Evolutionary conservation across 2,329 filamentous ascomycete genomes (phyloP).

Genomic region (Penicillium sclerotiorum): DNA sequence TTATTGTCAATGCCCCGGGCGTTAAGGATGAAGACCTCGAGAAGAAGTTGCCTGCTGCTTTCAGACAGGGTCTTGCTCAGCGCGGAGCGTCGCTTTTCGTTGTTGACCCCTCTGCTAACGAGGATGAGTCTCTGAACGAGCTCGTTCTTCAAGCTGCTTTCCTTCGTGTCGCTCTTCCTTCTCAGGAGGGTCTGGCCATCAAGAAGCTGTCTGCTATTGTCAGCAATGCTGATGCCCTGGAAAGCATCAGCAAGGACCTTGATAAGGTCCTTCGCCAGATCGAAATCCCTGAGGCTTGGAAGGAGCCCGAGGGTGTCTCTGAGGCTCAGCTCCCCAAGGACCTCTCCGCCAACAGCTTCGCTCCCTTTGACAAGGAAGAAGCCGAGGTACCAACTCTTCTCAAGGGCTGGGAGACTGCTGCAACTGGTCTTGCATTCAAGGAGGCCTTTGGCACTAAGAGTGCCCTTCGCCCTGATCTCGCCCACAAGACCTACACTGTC

Average conservation of each 20-base stretch:
- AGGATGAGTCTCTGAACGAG: slow-evolving; percentile 67
- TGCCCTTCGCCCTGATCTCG: slow-evolving; percentile 79
- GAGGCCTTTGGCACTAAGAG: slow-evolving; percentile 81
- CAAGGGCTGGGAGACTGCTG: slow-evolving; percentile 77
- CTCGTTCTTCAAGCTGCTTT: slow-evolving; percentile 80
- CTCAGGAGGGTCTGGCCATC: slow-evolving; percentile 63
- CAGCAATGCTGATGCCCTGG: slow-evolving; percentile 62
- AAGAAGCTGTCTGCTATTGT: slow-evolving; percentile 67
- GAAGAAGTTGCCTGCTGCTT: slow-evolving; percentile 72
- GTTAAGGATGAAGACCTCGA: slow-evolving; percentile 88
- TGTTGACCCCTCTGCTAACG: slow-evolving; percentile 70
- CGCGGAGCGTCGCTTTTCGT: slow-evolving; percentile 73
- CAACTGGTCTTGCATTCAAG: slow-evolving; percentile 89
- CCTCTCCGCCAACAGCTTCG: slow-evolving; percentile 79
- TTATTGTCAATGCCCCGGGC: slow-evolving; percentile 75
- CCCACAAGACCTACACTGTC: slow-evolving; percentile 82
- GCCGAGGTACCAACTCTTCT: slow-evolving; percentile 67
- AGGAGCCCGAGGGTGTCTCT: slow-evolving; percentile 60
- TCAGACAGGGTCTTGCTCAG: slow-evolving; percentile 71
- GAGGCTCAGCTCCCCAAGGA: slow-evolving; percentile 59
- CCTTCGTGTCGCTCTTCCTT: slow-evolving; percentile 72
- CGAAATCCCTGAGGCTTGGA: slow-evolving; percentile 80
- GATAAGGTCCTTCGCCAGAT: slow-evolving; percentile 71
- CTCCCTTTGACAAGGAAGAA: slow-evolving; percentile 75
- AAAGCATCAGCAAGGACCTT: slow-evolving; percentile 63